phyloP scores from a whole-genome alignment of 768 basidiomycete genomes.

The Myochromella boudieri region DNA sequence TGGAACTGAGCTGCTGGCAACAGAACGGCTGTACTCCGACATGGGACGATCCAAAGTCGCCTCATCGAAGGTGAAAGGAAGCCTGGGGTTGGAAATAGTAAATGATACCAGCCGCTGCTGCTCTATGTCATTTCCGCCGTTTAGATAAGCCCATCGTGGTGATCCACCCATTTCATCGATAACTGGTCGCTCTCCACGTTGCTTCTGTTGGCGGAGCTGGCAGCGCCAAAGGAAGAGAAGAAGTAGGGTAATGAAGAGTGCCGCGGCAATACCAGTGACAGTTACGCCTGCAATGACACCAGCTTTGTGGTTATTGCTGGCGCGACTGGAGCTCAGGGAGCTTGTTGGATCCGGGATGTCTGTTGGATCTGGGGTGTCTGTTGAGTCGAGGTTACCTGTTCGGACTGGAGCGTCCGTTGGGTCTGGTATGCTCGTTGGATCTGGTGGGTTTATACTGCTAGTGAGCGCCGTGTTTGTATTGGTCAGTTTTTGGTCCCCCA shows the following conservation, averaged over 20 bases:
- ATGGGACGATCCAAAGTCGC: conserved; percentile 31
- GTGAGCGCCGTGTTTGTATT: too few species aligned
- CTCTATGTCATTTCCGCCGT: conserved; percentile 48
- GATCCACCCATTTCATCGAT: conserved; percentile 55
- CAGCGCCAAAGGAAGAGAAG: conserved; percentile 24
- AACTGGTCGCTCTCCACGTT: conserved; percentile 65
- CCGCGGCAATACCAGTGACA: conserved; percentile 21
- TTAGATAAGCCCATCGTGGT: conserved; percentile 5
- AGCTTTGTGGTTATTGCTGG: conserved; percentile 32
- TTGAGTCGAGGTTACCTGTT: too few species aligned
- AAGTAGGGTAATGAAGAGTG: conserved; percentile 18
- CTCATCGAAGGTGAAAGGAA: conserved; percentile 26
- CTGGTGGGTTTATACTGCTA: too few species aligned
- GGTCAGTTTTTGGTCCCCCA: too few species aligned
- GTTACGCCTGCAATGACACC: conserved; percentile 29
- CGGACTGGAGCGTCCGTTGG: too few species aligned
- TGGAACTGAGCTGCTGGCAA: conserved; percentile 48
- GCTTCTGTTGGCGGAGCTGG: conserved; percentile 26
- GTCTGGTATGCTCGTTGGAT: too few species aligned
- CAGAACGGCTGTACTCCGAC: conserved; percentile 37
- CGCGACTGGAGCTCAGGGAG: conserved; percentile 17
- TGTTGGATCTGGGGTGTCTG: too few species aligned
- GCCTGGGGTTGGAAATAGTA: conserved; percentile 63
- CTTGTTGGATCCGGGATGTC: conserved; percentile 27
- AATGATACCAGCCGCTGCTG: conserved; percentile 79